phyloP scores from a whole-genome alignment of 2,329 filamentous ascomycete genomes.

The Endocalyx cinctus region DNA sequence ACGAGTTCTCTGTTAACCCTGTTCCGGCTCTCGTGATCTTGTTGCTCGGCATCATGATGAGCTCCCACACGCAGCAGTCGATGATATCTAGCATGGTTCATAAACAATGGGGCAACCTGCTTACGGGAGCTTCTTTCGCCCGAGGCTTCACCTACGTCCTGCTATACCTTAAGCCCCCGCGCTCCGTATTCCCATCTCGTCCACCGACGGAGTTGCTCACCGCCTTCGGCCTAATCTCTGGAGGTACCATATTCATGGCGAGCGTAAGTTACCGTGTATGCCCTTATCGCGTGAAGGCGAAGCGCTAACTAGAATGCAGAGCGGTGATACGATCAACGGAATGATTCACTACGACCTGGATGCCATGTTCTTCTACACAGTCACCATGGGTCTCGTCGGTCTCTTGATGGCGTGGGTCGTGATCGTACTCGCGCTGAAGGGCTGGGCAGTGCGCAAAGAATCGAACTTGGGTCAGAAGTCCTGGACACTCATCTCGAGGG shows the following conservation, averaged over 20 bases:
- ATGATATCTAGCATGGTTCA: slow-evolving; percentile 91
- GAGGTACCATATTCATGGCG: slow-evolving; percentile 88
- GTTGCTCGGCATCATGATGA: slow-evolving; percentile 90
- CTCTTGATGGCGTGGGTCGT: slow-evolving; percentile 84
- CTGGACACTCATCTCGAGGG: slow-evolving; percentile 14
- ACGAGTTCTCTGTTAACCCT: slow-evolving; percentile 77
- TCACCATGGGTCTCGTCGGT: slow-evolving; percentile 77
- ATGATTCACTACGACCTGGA: slow-evolving; percentile 75
- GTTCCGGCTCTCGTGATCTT: slow-evolving; percentile 84
- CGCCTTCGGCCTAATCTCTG: slow-evolving; percentile 80
- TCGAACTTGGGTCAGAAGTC: slow-evolving; percentile 13
- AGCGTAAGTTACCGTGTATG: too few species aligned
- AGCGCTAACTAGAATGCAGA: slow-evolving; percentile 39
- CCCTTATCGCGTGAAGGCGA: too few species aligned
- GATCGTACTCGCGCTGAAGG: slow-evolving; percentile 75
- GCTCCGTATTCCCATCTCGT: slow-evolving; percentile 72
- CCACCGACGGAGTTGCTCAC: slow-evolving; percentile 88
- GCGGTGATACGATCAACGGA: slow-evolving; percentile 69
- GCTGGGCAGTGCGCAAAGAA: slow-evolving; percentile 65
- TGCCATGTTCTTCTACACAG: slow-evolving; percentile 90
- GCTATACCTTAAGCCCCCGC: slow-evolving; percentile 75
- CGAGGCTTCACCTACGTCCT: slow-evolving; percentile 76
- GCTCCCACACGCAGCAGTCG: slow-evolving; percentile 77
- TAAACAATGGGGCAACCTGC: slow-evolving; percentile 84
- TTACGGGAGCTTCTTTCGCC: slow-evolving; percentile 75